Evolutionary conservation across 1,284 basidiomycete genomes (phyloP).

Genomic region (Irpex sp.): DNA sequence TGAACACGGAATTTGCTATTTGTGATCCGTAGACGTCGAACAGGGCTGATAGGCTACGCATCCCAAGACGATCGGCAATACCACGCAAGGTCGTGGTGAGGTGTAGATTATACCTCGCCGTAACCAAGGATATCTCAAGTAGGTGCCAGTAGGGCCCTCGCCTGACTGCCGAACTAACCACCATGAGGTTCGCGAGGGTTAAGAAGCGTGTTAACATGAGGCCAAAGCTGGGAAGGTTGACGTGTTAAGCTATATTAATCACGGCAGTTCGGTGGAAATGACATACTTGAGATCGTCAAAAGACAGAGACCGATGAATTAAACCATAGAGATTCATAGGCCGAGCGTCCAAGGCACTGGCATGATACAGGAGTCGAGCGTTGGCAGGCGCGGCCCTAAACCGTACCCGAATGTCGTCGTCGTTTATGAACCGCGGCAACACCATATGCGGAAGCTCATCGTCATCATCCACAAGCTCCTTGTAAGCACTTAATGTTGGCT

Average conservation of each 20-base stretch:
- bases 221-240: conserved; percentile 53
- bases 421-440: conserved; percentile 50
- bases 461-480: conserved; percentile 20
- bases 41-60: conserved; percentile 60
- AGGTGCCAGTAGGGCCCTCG: conserved; percentile 88
- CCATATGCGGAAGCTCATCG: conserved; percentile 35
- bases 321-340: conserved; percentile 39
- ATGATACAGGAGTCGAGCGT: conserved; percentile 57
- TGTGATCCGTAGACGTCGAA: conserved; percentile 81
- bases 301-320: conserved; percentile 41
- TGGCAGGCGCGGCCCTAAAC: conserved; percentile 67
- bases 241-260: conserved; percentile 9
- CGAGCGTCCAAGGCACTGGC: conserved; percentile 26
- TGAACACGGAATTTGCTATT: conserved; percentile 64
- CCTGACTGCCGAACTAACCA: conserved; percentile 78
- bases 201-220: conserved; percentile 77
- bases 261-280: conserved; percentile 4
- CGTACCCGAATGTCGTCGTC: conserved; percentile 88
- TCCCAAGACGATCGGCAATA: conserved; percentile 68
- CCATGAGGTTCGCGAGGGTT: conserved; percentile 80
- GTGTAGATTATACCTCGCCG: conserved; percentile 49
- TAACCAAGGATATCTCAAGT: conserved; percentile 63
- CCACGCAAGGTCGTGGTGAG: conserved; percentile 64
- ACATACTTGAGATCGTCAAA: conserved; percentile 46
- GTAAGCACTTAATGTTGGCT: conserved; percentile 59